A percentile compares a stretch with the other conserved stretches of the same genome.
Conservation (phyloP, 164 flowering plant species). For the Stephania japonica region DNA sequence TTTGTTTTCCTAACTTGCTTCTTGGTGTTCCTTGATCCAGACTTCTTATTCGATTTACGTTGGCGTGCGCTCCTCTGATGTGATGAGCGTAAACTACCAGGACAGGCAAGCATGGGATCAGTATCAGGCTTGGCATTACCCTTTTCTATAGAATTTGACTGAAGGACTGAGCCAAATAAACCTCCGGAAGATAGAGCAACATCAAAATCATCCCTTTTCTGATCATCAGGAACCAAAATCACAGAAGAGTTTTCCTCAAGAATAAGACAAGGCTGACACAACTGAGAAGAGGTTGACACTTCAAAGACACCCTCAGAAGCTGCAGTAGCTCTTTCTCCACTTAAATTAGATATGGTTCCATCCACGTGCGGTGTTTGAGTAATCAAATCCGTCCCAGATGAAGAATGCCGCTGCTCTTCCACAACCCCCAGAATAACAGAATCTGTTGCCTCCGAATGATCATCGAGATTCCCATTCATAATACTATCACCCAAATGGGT, state of each 20-base stretch:
- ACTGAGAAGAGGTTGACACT: constrained; percentile 19
- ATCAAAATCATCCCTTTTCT: constrained; percentile 14
- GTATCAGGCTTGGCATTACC: constrained; percentile 13
- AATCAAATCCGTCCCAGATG: constrained; percentile 5
- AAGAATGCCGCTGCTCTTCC: constrained; percentile 19
- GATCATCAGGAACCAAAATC: constrained; percentile 13
- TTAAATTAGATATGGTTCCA: constrained; percentile 15
- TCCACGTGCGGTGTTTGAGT: constrained; percentile 10
- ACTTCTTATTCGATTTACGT: constrained; percentile 24
- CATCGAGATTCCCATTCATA: constrained; percentile 7
- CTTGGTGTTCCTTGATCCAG: constrained; percentile 21
- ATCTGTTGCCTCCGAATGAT: constrained; percentile 1
- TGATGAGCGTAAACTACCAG: constrained; percentile 18
- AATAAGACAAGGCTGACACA: constrained; percentile 15
- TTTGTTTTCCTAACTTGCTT: constrained; percentile 22
- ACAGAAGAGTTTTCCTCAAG: constrained; percentile 13
- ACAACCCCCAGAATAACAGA: constrained; percentile 1
- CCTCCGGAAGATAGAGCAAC: constrained; percentile 19
- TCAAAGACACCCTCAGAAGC: constrained; percentile 18
- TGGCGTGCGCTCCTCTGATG: constrained; percentile 28
- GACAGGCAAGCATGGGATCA: constrained; percentile 18
- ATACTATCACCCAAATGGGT: constrained; percentile 5
- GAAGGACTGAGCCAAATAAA: constrained; percentile 17
- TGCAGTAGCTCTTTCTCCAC: constrained; percentile 10
- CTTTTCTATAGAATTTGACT: constrained; percentile 19